Percentiles rank a stretch among this genome's conserved stretches.
phyloP scores from a whole-genome alignment of 306 rosid genomes.

The Lupinus albus region DNA sequence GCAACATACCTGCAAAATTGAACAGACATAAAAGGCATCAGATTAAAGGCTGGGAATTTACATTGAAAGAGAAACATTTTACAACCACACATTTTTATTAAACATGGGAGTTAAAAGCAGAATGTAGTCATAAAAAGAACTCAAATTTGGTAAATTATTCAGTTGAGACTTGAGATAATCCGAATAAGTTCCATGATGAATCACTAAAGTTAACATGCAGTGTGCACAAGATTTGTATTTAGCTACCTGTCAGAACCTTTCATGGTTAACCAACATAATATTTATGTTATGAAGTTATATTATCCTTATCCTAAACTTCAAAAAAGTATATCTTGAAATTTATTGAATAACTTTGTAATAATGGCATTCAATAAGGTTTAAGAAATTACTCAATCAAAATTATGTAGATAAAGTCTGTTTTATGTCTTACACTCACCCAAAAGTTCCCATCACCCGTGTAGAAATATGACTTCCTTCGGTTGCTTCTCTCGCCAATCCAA shows the following conservation, averaged over 20 bases:
- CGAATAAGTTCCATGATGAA: constrained; percentile 13
- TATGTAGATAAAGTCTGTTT: constrained; percentile 30
- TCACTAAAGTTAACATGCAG: background rate
- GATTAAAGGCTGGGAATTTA: constrained; percentile 40
- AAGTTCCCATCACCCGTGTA: constrained; percentile 96
- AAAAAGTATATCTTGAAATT: constrained; percentile 9
- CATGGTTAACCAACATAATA: background rate
- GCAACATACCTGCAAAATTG: constrained; percentile 78
- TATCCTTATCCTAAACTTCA: constrained; percentile 4
- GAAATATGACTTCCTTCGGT: constrained; percentile 95
- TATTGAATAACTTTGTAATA: constrained; percentile 32
- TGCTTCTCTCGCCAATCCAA: constrained; percentile 97
- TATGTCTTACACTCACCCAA: constrained; percentile 57
- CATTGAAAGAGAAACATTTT: constrained; percentile 25
- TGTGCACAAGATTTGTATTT: constrained; percentile 13
- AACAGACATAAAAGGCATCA: constrained; percentile 29
- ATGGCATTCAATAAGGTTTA: constrained; percentile 12
- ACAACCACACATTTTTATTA: background rate
- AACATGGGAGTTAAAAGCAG: constrained; percentile 14
- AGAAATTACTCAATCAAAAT: constrained; percentile 24
- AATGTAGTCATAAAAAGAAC: constrained; percentile 15
- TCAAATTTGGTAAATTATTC: constrained; percentile 11
- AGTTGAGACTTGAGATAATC: constrained; percentile 14
- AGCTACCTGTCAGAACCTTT: constrained; percentile 13
- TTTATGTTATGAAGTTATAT: background rate